Percentiles rank a stretch among this genome's conserved stretches.
Conservation (phyloP, 2,329 filamentous ascomycete species). For the Alternaria sp. region DNA sequence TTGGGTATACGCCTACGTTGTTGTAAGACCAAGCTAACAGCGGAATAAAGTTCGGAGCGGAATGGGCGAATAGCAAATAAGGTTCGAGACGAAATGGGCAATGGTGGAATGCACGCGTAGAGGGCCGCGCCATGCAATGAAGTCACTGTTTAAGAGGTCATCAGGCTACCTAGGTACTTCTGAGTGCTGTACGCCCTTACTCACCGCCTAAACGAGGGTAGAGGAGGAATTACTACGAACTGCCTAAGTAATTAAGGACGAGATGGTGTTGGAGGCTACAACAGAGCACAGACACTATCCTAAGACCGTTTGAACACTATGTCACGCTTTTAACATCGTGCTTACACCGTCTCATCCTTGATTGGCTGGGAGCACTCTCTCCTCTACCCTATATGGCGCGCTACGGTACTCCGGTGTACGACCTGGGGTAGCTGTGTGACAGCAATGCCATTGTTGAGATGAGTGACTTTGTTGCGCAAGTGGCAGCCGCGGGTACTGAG, state of each 20-base stretch:
- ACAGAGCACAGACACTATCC: background rate
- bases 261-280: background rate
- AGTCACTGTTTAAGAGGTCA: background rate
- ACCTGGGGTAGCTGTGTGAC: background rate
- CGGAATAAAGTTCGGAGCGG: background rate
- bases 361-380: background rate
- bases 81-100: background rate
- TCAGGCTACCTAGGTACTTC: background rate
- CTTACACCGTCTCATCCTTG: background rate
- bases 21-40: background rate
- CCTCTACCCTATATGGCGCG: background rate
- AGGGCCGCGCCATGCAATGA: background rate
- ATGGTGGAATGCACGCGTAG: background rate
- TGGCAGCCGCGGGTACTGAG: background rate
- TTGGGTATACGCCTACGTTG: background rate
- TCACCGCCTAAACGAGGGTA: background rate
- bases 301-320: background rate
- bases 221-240: background rate
- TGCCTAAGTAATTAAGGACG: background rate
- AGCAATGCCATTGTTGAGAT: background rate
- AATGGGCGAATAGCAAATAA: background rate
- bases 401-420: background rate
- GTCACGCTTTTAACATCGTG: background rate
- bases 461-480: background rate
- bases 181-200: background rate